Evolutionary conservation across 1,139 yeast species (phyloP).

Genomic region (Diutina scorzettiae): DNA sequence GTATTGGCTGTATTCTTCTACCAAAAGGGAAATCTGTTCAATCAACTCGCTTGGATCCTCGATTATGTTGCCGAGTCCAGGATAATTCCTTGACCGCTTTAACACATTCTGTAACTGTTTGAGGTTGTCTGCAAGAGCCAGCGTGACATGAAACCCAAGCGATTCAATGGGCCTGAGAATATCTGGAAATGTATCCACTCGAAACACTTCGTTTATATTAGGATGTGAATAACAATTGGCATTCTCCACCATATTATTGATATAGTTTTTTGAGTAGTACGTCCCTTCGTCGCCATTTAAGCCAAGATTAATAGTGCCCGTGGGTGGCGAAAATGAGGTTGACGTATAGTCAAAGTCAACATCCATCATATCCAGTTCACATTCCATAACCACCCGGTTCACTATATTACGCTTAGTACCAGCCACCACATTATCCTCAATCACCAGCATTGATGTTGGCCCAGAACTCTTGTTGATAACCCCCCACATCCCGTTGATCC

Average conservation of each 20-base stretch:
- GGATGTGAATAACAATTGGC: background rate
- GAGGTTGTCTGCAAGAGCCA: background rate
- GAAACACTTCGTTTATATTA: background rate
- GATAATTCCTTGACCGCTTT: background rate
- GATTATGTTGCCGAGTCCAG: background rate
- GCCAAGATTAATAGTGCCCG: background rate
- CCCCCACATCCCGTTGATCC: conserved; percentile 2
- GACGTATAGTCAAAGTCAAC: background rate
- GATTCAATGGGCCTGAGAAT: background rate
- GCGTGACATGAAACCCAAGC: background rate
- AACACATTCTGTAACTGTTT: background rate
- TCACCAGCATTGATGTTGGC: background rate
- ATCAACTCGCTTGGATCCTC: background rate
- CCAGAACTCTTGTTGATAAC: background rate
- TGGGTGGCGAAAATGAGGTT: background rate
- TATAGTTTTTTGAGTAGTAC: background rate
- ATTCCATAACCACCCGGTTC: background rate
- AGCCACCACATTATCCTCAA: background rate
- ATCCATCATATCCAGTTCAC: background rate
- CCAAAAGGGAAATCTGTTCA: background rate
- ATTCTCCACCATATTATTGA: background rate
- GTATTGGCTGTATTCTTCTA: background rate
- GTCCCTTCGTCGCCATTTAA: background rate
- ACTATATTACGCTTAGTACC: background rate
- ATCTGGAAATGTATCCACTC: background rate